Percentiles rank a stretch among this genome's conserved stretches.
phyloP scores from a whole-genome alignment of 2,329 filamentous ascomycete genomes.

The Neopestalotiopsis rosae region DNA sequence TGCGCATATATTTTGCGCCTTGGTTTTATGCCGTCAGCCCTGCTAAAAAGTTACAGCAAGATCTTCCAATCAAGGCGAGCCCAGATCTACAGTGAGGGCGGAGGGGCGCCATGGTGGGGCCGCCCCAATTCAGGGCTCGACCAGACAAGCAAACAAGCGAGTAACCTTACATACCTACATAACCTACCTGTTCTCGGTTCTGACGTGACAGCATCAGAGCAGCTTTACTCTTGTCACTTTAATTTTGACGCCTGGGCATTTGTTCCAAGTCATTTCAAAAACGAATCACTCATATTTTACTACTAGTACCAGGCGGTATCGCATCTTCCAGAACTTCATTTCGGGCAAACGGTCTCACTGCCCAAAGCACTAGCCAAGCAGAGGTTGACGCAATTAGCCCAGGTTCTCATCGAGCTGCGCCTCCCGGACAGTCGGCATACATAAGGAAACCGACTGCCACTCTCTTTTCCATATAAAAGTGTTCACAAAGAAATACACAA shows the following conservation, averaged over 20 bases:
- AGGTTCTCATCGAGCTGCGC: background rate
- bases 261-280: background rate
- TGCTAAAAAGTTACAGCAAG: background rate
- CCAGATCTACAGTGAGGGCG: background rate
- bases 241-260: background rate
- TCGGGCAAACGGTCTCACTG: background rate
- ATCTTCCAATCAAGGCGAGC: background rate
- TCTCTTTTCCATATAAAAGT: background rate
- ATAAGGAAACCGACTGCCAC: background rate
- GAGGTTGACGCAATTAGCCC: background rate
- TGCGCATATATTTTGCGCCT: background rate
- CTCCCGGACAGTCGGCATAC: background rate
- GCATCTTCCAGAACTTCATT: background rate
- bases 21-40: background rate
- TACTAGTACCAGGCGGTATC: background rate
- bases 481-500: background rate
- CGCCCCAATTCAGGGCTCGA: background rate
- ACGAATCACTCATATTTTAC: background rate
- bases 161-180: too few species aligned
- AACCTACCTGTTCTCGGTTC: background rate
- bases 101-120: background rate
- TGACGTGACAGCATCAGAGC: background rate
- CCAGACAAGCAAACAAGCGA: too few species aligned
- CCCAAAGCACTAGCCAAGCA: constrained; percentile 2
- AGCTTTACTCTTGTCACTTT: background rate